Conservation (phyloP, 2,329 filamentous ascomycete genomes). For the Verticillium nubilum region DNA sequence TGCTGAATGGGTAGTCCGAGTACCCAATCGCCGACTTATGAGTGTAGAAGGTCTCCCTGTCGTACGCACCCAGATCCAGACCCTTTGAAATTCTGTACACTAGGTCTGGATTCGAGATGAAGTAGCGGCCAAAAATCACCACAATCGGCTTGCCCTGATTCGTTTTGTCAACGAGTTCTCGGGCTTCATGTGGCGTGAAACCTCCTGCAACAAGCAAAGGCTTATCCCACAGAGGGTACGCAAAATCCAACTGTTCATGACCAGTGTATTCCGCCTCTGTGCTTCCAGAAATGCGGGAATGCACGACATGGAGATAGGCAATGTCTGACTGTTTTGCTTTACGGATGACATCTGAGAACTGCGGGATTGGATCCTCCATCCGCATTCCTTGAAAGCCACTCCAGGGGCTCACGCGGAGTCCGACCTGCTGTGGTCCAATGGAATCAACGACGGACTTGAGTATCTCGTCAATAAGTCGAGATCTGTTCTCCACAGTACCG, state of each 20-base stretch:
- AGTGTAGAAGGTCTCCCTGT: conserved; percentile 22
- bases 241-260: conserved; percentile 21
- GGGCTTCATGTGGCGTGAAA: conserved; percentile 18
- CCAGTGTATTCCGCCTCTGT: conserved; percentile 25
- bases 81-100: conserved; percentile 20
- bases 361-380: conserved; percentile 56
- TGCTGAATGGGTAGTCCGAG: conserved; percentile 17
- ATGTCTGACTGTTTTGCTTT: conserved; percentile 45
- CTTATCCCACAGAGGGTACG: conserved; percentile 24
- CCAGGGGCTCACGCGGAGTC: conserved; percentile 55
- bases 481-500: conserved; percentile 46
- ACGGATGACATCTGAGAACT: conserved; percentile 52
- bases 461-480: conserved; percentile 42
- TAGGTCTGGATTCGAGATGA: conserved; percentile 28
- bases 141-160: conserved; percentile 19
- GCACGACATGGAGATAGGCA: conserved; percentile 54
- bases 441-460: conserved; percentile 47
- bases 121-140: conserved; percentile 24
- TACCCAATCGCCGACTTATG: conserved; percentile 14
- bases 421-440: conserved; percentile 44
- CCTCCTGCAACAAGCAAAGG: conserved; percentile 26
- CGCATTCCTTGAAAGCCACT: conserved; percentile 57
- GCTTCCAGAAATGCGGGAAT: conserved; percentile 41
- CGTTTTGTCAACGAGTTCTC: conserved; percentile 13
- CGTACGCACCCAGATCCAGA: conserved; percentile 18